Evolutionary conservation across 202 grass and related monocot genomes (phyloP).

Genomic region (Brachypodium distachyon): DNA sequence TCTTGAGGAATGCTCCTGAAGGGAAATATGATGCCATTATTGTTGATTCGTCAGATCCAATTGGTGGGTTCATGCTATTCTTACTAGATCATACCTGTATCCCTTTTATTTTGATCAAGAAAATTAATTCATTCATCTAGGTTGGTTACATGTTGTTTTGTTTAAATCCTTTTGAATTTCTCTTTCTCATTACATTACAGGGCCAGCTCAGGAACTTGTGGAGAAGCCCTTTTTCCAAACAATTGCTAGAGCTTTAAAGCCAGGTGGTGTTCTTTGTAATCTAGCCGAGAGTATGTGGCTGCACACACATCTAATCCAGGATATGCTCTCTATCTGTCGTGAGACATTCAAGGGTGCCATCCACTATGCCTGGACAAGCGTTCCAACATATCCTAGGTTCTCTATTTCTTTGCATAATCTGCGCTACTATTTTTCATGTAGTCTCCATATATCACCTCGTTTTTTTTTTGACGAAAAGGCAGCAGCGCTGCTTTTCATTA

Average conservation of each 20-base stretch:
- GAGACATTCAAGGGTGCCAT: conserved; percentile 82
- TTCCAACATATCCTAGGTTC: conserved; percentile 98
- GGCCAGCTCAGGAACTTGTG: conserved; percentile 92
- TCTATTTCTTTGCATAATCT: conserved; percentile 16
- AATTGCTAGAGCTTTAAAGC: conserved; percentile 72
- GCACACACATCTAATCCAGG: conserved; percentile 98
- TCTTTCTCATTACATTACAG: conserved; percentile 26
- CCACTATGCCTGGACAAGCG: conserved; percentile 92
- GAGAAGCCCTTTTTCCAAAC: conserved; percentile 92
- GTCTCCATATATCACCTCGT: background rate
- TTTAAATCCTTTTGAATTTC: background rate
- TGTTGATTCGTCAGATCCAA: conserved; percentile 96
- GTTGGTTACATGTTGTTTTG: background rate
- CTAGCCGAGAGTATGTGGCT: conserved; percentile 98
- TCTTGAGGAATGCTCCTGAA: conserved; percentile 62
- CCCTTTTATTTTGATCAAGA: background rate
- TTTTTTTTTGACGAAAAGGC: too few relatives aligned
- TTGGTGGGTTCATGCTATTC: conserved; percentile 41
- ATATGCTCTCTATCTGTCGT: conserved; percentile 82
- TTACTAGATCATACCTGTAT: background rate
- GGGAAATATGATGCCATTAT: conserved; percentile 90
- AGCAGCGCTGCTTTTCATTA: too few relatives aligned
- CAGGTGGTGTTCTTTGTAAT: conserved; percentile 96
- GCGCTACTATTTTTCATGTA: background rate
- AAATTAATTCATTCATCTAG: background rate